phyloP scores from a whole-genome alignment of 495 filamentous ascomycete genomes.

The Neurospora sp. region DNA sequence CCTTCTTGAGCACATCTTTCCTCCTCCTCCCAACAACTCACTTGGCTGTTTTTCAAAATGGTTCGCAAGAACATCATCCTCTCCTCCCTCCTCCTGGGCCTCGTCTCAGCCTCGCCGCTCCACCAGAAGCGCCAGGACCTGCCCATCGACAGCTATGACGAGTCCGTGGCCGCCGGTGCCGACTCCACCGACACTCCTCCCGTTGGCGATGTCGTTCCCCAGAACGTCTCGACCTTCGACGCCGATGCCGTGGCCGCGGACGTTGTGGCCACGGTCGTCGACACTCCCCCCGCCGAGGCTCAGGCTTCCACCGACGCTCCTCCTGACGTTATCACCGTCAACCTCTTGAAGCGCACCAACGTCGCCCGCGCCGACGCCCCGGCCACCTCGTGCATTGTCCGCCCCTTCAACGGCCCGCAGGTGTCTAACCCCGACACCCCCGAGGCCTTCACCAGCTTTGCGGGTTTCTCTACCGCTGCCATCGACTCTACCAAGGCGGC shows the following conservation, averaged over 20 bases:
- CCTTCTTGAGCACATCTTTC: neutral
- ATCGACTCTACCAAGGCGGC: neutral
- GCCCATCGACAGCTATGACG: constrained; percentile 1
- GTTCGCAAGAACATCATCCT: neutral
- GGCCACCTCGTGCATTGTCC: constrained; percentile 3
- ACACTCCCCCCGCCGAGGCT: neutral
- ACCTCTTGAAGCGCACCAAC: neutral
- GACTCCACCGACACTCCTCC: neutral
- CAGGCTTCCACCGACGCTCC: neutral
- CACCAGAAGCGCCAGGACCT: constrained; percentile 3
- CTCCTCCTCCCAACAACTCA: neutral
- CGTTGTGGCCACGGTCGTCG: neutral
- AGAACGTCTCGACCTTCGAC: neutral
- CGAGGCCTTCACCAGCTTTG: constrained; percentile 3
- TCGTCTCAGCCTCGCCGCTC: constrained; percentile 2
- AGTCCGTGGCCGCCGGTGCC: neutral
- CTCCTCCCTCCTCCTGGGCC: constrained; percentile 5
- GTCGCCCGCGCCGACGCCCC: neutral
- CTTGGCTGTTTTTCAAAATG: constrained; percentile 1
- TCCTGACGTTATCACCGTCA: neutral
- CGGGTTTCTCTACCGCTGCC: neutral
- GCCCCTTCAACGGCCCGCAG: constrained; percentile 11
- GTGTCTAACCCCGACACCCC: constrained; percentile 1
- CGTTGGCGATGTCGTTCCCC: neutral
- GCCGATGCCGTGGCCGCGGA: neutral